phyloP scores from a whole-genome alignment of 2,329 filamentous ascomycete species.

The Atkinsonella texensis region DNA sequence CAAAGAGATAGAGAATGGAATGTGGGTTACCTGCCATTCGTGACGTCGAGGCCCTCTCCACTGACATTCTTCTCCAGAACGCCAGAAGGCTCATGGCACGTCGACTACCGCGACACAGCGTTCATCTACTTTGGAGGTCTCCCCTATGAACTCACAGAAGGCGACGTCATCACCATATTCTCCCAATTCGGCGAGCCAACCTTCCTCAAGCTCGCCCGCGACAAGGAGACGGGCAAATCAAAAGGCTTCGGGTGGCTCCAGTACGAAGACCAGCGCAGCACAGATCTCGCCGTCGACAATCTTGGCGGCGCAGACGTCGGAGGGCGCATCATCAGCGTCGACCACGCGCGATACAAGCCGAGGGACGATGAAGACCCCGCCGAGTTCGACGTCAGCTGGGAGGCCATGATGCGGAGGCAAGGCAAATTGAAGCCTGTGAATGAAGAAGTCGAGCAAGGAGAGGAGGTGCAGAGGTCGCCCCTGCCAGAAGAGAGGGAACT shows the following conservation, averaged over 20 bases:
- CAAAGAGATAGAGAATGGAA: slow-evolving; percentile 79
- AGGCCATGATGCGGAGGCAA: slow-evolving; percentile 44
- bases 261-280: slow-evolving; percentile 95
- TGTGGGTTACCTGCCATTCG: slow-evolving; percentile 39
- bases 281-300: slow-evolving; percentile 92
- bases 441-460: slow-evolving; percentile 34
- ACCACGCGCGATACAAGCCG: slow-evolving; percentile 85
- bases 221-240: slow-evolving; percentile 93
- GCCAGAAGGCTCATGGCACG: slow-evolving; percentile 87
- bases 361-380: slow-evolving; percentile 64
- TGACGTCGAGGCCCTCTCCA: background rate
- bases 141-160: slow-evolving; percentile 85
- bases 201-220: slow-evolving; percentile 81
- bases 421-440: slow-evolving; percentile 32
- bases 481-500: slow-evolving; percentile 76
- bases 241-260: slow-evolving; percentile 94
- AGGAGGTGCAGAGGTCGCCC: slow-evolving; percentile 44
- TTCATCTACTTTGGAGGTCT: slow-evolving; percentile 94
- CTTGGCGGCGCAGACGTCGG: slow-evolving; percentile 74
- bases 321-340: slow-evolving; percentile 71
- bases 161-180: slow-evolving; percentile 92
- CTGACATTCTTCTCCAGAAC: slow-evolving; percentile 37
- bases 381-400: slow-evolving; percentile 46
- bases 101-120: slow-evolving; percentile 94
- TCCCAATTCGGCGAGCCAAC: slow-evolving; percentile 94